phyloP scores from a whole-genome alignment of 106 monocot species.

The Dendrobium nobile region DNA sequence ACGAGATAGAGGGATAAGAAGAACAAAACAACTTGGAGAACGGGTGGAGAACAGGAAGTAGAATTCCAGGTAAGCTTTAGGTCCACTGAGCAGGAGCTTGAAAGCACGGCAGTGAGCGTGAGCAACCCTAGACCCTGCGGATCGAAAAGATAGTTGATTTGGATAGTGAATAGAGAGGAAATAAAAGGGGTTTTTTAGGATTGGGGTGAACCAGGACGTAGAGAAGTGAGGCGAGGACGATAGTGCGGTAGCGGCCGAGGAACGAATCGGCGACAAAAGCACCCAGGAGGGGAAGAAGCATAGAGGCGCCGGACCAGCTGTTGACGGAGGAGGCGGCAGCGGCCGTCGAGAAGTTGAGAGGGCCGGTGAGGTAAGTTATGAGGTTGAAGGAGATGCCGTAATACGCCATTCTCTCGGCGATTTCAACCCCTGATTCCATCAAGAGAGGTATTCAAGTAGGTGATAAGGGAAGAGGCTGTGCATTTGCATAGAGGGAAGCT shows the following conservation, averaged over 20 bases:
- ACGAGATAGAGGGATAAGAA: slow-evolving; percentile 45
- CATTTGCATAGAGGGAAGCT: neutral
- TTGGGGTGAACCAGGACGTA: slow-evolving; percentile 34
- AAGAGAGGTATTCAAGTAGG: neutral
- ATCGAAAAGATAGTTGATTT: neutral
- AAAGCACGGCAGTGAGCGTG: slow-evolving; percentile 18
- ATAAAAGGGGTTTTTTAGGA: neutral
- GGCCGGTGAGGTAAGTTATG: slow-evolving; percentile 49
- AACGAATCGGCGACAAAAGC: slow-evolving; percentile 53
- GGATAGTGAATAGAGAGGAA: neutral
- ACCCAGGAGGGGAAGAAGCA: slow-evolving; percentile 46
- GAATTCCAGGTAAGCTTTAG: neutral
- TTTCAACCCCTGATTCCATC: slow-evolving; percentile 32
- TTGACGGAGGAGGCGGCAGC: slow-evolving; percentile 41
- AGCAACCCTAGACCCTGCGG: slow-evolving; percentile 41
- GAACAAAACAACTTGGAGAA: slow-evolving; percentile 25
- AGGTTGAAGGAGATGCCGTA: slow-evolving; percentile 42
- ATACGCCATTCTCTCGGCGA: slow-evolving; percentile 47
- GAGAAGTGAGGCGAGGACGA: slow-evolving; percentile 37
- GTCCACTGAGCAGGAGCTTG: neutral
- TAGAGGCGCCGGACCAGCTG: slow-evolving; percentile 32
- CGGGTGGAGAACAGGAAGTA: slow-evolving; percentile 5
- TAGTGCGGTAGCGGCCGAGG: slow-evolving; percentile 51
- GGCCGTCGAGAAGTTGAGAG: slow-evolving; percentile 40
- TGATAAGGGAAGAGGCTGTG: neutral